Base-by-base conservation (phyloP, 2,329 filamentous ascomycete species). In the Colletotrichum tofieldiae region DNA sequence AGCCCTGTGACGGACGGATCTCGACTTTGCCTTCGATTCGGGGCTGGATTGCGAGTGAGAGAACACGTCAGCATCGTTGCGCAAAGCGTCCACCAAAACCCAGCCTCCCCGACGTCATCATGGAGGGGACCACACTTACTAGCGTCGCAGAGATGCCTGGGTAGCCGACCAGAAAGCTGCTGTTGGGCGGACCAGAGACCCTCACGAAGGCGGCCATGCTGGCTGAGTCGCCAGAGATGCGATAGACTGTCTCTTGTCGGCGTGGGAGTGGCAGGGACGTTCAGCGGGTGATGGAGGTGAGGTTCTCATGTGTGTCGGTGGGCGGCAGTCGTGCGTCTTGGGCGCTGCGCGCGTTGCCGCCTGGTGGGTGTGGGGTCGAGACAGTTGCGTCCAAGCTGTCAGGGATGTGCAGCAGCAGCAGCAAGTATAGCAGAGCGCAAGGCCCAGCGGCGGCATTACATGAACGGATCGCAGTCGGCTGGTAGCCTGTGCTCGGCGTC, bases 21-120 rank as follows among this genome's bases (percentile, higher is more conserved):
- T 98, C 96, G 81, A 99, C 96, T 81, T 96, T 97, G 78, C 96
- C 96, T 87, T 98, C 96, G 85, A 99, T 96, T 81, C 96, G 93
- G 79, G 96, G 96, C 94, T 98, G 79, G 29, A 61, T 72, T 32
- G 39, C 39, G 54, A 43, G 47, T 7, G 23, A 55, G 29, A 29
- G 14, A 52, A 14, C 41, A 29, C 9, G 47, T 72, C 70, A 72
- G 43, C 59, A 26, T 18, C 59, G 64, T 47, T n/a, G 70, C 70
- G 70, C 70, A 75, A 67, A 75, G 56, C 49, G 37, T 41, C 16
- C 58, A 41, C 51, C 39, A 29, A n/a, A 72, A 37, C 73, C 56
- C 74, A 75, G 70, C 23, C 56, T 52, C 59, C 43, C 55, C 55
- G 43, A 71, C 71, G 56, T 73, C 71, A 71, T 67, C 37, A 58